These are phyloP conservation scores for Cutaneotrichosporon cutaneum DNA, from an alignment of 1,284 basidiomycete genomes.

Conservation along the genomic window DNA sequence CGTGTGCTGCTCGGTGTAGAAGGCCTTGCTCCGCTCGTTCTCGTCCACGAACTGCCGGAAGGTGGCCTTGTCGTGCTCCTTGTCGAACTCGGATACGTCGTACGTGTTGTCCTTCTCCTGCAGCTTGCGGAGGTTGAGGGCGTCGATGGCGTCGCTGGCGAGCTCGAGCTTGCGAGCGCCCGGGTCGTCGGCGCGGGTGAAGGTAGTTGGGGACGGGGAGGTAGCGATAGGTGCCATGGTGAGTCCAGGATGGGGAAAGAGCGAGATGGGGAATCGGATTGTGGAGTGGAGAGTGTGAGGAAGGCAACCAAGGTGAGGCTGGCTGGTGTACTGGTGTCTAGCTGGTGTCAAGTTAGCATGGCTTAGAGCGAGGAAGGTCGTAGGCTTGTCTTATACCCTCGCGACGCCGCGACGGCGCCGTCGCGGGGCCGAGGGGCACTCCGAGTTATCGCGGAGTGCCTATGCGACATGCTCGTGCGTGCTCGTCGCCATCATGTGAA, in stretches of 20 bases:
- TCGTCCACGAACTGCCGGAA: conserved; percentile 60
- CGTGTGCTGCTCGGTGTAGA: conserved; percentile 79
- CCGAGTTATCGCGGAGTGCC: neutral
- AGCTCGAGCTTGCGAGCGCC: conserved; percentile 57
- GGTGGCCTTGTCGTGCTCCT: conserved; percentile 68
- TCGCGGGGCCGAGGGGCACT: neutral
- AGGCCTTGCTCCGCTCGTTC: conserved; percentile 79
- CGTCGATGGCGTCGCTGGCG: conserved; percentile 69
- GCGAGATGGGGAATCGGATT: too few species aligned
- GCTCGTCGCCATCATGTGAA: neutral
- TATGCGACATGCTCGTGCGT: neutral
- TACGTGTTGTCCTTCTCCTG: conserved; percentile 48
- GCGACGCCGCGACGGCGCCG: neutral
- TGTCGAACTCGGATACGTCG: conserved; percentile 68
- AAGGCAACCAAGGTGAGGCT: neutral
- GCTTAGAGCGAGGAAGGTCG: too few species aligned
- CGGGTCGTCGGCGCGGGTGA: conserved; percentile 4
- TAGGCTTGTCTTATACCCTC: neutral
- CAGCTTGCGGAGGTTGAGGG: conserved; percentile 53
- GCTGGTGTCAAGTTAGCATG: too few species aligned
- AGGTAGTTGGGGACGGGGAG: neutral
- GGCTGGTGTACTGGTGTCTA: neutral
- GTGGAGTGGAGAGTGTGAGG: neutral
- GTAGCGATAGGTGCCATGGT: conserved; percentile 3
- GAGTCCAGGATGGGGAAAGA: neutral